phyloP scores from a whole-genome alignment of 2,329 filamentous ascomycete genomes.

The Pezicula radicicola region DNA sequence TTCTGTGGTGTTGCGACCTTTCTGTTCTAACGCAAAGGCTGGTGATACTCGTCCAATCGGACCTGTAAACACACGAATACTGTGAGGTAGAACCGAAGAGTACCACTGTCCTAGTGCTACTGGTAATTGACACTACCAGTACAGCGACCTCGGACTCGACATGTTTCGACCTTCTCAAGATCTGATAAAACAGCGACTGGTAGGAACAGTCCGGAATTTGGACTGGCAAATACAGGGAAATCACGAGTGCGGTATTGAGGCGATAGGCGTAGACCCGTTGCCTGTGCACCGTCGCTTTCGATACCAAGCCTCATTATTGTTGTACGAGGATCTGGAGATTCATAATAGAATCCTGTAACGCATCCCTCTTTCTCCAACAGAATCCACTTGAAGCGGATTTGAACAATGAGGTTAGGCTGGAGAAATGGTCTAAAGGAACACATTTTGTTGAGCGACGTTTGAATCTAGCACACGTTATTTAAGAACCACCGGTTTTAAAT shows the following conservation, averaged over 20 bases:
- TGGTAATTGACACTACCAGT: constrained; percentile 5
- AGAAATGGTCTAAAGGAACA: background rate
- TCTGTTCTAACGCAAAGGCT: constrained; percentile 3
- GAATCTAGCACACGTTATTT: no score
- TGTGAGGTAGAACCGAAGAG: constrained; percentile 6
- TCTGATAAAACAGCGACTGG: constrained; percentile 10
- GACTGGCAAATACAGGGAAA: constrained; percentile 1
- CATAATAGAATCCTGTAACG: background rate
- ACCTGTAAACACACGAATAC: constrained; percentile 5
- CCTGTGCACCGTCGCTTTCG: background rate
- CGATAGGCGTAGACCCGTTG: background rate
- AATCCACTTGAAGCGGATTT: background rate
- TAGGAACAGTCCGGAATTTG: constrained; percentile 6
- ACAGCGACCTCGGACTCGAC: constrained; percentile 7
- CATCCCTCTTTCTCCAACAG: background rate
- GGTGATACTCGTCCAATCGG: background rate
- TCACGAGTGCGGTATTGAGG: constrained; percentile 2
- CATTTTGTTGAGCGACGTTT: background rate
- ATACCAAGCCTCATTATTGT: background rate
- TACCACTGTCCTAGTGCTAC: constrained; percentile 11
- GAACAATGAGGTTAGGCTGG: background rate
- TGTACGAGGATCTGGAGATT: background rate
- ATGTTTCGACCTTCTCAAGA: constrained; percentile 8
- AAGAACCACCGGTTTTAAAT: no score
- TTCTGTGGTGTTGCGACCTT: background rate